Base-by-base conservation (phyloP, 371 early-diverging fungal species). In the Apophysomyces elegans region DNA sequence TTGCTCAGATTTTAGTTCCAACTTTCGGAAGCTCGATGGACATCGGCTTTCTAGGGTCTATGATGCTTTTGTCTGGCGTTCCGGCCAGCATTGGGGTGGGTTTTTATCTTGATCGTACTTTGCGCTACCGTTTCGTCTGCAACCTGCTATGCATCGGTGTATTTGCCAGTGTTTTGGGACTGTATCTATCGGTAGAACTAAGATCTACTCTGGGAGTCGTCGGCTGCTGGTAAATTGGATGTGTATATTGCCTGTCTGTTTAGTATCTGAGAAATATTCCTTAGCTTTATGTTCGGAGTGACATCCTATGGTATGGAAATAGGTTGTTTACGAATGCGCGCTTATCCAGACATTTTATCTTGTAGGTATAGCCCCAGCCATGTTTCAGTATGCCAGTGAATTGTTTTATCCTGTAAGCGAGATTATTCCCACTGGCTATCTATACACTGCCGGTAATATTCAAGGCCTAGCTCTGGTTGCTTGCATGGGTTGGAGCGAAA, bases 371-470 rank as follows among this genome's bases (percentile, higher is more conserved):
- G 61, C 77, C 11, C 81, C 86, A n/a, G 84, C 79, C 0, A 66
- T 83, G 14, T 83, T 82, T 56, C 86, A 84, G 72, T 86, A 72
- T 67, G 81, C 81, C 7, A 75, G 80, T 37, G 79, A 78, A 57
- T 58, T 83, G 12, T 79, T 74, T 59, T 78, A 78, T 57, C 79
- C 80, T 12, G 59, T 81, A 16, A 80, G 71, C 59, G 86, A 86
- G 56, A 79, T 81, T 37, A 79, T 81, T 43, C 78, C 81, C 8
- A 76, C 86, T 37, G 83, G 86, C 7, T 83, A 78, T 63, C 59
- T 83, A 35, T 76, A 76, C 21, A 76, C 75, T 11, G 65, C 70
- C 5, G 79, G 84, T 50, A 83, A 83, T 45, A 67, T 77, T 32
- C 72, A 72, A 5, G 84, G 84, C 12, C 75, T 76, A 1, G 39